Conservation (phyloP, 441 rosid genomes). For the Omphalea diandra region DNA sequence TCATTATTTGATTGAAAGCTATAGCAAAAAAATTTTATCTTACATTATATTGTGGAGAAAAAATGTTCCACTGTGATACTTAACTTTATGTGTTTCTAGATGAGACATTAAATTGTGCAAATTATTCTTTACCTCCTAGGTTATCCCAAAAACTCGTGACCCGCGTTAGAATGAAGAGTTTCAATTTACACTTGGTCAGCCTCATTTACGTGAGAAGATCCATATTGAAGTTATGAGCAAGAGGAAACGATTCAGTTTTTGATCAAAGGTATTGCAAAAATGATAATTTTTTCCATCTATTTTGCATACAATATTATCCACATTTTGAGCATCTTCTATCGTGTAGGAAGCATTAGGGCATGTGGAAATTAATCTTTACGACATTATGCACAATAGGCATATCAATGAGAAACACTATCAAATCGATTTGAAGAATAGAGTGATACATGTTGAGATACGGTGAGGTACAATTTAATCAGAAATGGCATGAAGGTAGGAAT, state of each 20-base stretch:
- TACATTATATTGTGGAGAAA: too few species aligned
- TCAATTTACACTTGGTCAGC: conserved; percentile 73
- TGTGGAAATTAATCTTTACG: conserved; percentile 73
- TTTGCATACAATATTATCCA: background rate
- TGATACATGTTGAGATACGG: conserved; percentile 64
- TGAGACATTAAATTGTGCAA: too few species aligned
- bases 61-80: too few species aligned
- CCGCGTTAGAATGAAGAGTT: conserved; percentile 93
- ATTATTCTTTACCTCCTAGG: conserved; percentile 32
- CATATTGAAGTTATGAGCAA: conserved; percentile 74
- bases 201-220: conserved; percentile 78
- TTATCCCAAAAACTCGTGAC: conserved; percentile 62
- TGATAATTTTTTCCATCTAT: background rate
- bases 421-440: conserved; percentile 76
- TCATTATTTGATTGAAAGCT: too few species aligned
- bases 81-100: too few species aligned
- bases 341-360: conserved; percentile 75
- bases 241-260: conserved; percentile 60
- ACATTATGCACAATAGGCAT: conserved; percentile 76
- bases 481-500: conserved; percentile 38
- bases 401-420: conserved; percentile 82
- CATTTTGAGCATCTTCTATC: background rate
- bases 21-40: too few species aligned
- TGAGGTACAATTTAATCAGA: conserved; percentile 83
- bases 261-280: conserved; percentile 50